Evolutionary conservation across 129 eudicot genomes (phyloP).

Genomic region (Centrapalus pauciflorus): DNA sequence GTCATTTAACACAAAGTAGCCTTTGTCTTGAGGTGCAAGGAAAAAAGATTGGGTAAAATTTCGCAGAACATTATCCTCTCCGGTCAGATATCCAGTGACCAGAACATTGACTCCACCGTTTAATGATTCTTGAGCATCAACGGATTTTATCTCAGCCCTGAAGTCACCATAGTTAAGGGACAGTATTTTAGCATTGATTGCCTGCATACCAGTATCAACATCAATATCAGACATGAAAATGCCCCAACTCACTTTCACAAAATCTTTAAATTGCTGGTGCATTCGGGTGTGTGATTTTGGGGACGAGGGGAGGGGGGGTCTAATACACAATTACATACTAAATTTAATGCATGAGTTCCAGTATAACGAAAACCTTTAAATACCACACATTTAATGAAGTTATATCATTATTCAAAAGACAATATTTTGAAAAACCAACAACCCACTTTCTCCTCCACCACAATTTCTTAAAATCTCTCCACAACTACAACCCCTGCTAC

Average conservation of each 20-base stretch:
- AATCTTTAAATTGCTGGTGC: not conserved
- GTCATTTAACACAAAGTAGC: constrained; percentile 89
- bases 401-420: too few species aligned
- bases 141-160: constrained; percentile 68
- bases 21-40: constrained; percentile 91
- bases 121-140: constrained; percentile 81
- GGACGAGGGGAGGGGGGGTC: too few species aligned
- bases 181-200: constrained; percentile 63
- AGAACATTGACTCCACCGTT: constrained; percentile 75
- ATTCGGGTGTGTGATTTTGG: not conserved
- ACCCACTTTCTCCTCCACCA: too few species aligned
- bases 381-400: too few species aligned
- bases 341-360: too few species aligned
- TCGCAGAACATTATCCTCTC: constrained; percentile 41
- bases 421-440: too few species aligned
- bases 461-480: too few species aligned
- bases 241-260: not conserved
- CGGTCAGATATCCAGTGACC: constrained; percentile 74
- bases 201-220: constrained; percentile 35
- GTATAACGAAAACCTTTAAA: too few species aligned
- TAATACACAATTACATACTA: too few species aligned
- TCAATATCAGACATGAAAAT: not conserved
- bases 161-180: constrained; percentile 58
- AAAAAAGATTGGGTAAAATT: constrained; percentile 73
- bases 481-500: too few species aligned